Conservation (phyloP, 495 filamentous ascomycete genomes). For the Echria macrotheca region DNA sequence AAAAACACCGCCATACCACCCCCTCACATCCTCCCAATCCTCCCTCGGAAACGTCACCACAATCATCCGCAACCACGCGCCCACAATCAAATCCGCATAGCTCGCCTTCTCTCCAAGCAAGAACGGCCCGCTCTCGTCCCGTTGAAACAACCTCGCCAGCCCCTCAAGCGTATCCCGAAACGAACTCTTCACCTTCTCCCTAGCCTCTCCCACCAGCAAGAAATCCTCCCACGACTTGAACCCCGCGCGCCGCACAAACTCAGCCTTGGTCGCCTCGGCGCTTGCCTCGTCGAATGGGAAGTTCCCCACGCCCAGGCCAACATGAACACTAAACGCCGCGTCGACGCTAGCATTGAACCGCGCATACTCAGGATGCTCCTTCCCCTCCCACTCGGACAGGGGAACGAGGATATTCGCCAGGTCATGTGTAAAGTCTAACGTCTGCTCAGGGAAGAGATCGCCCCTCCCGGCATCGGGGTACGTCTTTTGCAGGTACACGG, state of each 20-base stretch:
- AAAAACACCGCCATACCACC: slow-evolving; percentile 50
- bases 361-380: slow-evolving; percentile 24
- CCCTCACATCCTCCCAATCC: slow-evolving; percentile 47
- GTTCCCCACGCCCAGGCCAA: slow-evolving; percentile 24
- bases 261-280: slow-evolving; percentile 36
- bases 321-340: slow-evolving; percentile 40
- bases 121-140: slow-evolving; percentile 41
- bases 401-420: slow-evolving; percentile 19
- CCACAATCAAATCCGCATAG: slow-evolving; percentile 61
- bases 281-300: slow-evolving; percentile 44
- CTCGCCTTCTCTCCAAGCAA: slow-evolving; percentile 39
- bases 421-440: slow-evolving; percentile 19
- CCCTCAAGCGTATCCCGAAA: slow-evolving; percentile 38
- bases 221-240: slow-evolving; percentile 45
- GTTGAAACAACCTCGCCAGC: slow-evolving; percentile 39
- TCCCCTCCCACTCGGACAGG: slow-evolving; percentile 23
- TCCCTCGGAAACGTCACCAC: slow-evolving; percentile 25
- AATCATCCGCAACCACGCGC: slow-evolving; percentile 53
- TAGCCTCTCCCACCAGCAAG: slow-evolving; percentile 33
- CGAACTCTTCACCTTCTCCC: slow-evolving; percentile 31
- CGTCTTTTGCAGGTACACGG: slow-evolving; percentile 48
- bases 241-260: slow-evolving; percentile 43
- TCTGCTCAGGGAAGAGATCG: slow-evolving; percentile 38
- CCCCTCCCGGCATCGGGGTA: slow-evolving; percentile 36
- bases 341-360: slow-evolving; percentile 49